phyloP scores from a whole-genome alignment of 345 rosid species.

The Brassica cretica region DNA sequence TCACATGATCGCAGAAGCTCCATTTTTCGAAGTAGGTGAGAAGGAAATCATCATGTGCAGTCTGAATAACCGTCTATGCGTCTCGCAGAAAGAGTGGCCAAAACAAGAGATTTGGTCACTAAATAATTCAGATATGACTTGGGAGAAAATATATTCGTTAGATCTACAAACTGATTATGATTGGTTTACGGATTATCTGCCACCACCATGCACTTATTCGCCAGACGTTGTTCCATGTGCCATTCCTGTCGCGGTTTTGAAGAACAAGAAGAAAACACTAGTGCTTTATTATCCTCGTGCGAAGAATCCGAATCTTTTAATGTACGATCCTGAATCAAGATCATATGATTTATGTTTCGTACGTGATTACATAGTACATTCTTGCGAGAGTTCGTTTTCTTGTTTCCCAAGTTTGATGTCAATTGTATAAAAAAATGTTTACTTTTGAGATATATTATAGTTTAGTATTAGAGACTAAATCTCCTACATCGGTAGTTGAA shows the following conservation, averaged over 20 bases:
- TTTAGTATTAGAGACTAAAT: too few relatives aligned
- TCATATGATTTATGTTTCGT: not conserved
- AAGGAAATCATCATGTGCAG: not conserved
- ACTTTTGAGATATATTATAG: too few relatives aligned
- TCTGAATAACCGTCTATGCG: not conserved
- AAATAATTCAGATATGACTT: not conserved
- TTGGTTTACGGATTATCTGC: not conserved
- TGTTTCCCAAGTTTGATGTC: not conserved
- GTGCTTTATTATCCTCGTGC: not conserved
- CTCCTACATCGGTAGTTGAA: too few relatives aligned
- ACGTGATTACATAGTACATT: not conserved
- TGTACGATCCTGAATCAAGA: not conserved
- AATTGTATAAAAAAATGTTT: too few relatives aligned
- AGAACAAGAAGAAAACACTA: not conserved
- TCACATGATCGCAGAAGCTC: not conserved
- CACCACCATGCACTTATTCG: not conserved
- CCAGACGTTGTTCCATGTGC: not conserved
- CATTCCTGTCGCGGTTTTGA: not conserved
- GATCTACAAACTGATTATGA: not conserved
- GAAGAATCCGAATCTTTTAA: not conserved
- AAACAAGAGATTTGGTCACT: not conserved
- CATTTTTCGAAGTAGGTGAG: not conserved
- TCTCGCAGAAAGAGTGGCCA: not conserved
- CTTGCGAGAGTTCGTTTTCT: not conserved
- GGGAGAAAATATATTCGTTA: not conserved